Evolutionary conservation across 805 yeast genomes (phyloP), one percentile per base, ranked within the genome.

Genomic region (Candida maesae): DNA sequence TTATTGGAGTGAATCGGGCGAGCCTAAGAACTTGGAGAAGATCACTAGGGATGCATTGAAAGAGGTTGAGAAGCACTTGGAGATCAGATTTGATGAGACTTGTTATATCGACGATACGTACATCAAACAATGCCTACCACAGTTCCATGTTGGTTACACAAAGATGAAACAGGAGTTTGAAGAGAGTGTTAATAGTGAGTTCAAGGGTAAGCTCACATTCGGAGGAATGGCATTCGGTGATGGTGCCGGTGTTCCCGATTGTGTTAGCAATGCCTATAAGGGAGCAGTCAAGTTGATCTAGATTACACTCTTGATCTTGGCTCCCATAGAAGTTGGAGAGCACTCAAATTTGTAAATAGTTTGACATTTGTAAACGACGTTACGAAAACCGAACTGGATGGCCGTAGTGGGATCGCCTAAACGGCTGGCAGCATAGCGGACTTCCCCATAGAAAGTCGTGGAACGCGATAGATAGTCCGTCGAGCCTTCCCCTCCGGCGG

Each of bases 161-260:
- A 71, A 66, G 4, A 53, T 69, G 44, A 68, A 67, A 33, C 45
- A 61, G 3, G 47, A 62, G 13, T 65, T 71, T 20, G 59, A 66
- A 25, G 41, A 53, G 15, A 50, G 56, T n/a, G 41, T 74, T 4
- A 39, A 60, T 3, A 43, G 57, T 1, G 61, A 63, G 13, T 75
- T 67, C 51, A 48, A 58, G 2, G 65, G 70, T 26, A 64, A 64
- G 30, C 53, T 81, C 12, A 72, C 78, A 0, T 54, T 84, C 3
- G 89, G 93, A 15, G 97, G 97, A 0, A 87, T 85, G 79, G 70
- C 79, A 2, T 78, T 84, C 49, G 84, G 88, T 8, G 76, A 73
- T 33, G 91, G 95, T 1, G 79, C 87, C 8, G 96, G 96, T 1
- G 90, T 90, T 2, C 95, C 96, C 2, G 96, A 90, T 62, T 83